Conservation (phyloP, 257 asterid genomes). For the Nemophila menziesii region DNA sequence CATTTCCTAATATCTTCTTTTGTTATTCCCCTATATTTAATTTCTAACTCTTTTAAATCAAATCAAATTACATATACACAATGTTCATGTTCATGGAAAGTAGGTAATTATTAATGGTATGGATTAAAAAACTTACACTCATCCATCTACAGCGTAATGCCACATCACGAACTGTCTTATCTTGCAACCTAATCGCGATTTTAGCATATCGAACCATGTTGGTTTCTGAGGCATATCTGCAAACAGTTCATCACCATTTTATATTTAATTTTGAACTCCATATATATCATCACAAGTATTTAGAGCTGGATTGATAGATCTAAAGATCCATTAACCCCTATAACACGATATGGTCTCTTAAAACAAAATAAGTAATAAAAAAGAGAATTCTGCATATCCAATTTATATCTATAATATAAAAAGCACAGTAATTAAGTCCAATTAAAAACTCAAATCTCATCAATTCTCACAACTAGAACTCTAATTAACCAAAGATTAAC, state of each 20-base stretch:
- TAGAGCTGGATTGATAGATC: no score
- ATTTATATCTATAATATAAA: background rate
- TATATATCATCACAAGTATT: conserved; percentile 1
- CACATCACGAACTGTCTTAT: conserved; percentile 90
- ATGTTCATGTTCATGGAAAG: background rate
- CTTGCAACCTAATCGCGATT: conserved; percentile 66
- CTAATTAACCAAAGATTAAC: background rate
- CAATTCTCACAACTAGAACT: background rate
- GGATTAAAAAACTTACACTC: conserved; percentile 46
- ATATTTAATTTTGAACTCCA: no score
- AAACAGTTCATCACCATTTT: conserved; percentile 12
- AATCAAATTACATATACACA: no score
- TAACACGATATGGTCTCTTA: conserved; percentile 1
- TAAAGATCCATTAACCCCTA: no score
- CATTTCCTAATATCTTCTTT: no score
- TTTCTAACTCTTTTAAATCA: no score
- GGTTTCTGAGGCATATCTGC: conserved; percentile 67
- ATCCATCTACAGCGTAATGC: conserved; percentile 92
- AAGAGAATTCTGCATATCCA: background rate
- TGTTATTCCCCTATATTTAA: no score
- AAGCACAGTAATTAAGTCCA: no score
- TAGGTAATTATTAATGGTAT: background rate
- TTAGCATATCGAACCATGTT: conserved; percentile 53
- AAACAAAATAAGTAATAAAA: no score
- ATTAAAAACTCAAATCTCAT: background rate